A percentile compares a stretch with the other conserved stretches of the same genome.
Evolutionary conservation across 139 green algal species (phyloP).

Genomic region (Volvox reticuliferus): DNA sequence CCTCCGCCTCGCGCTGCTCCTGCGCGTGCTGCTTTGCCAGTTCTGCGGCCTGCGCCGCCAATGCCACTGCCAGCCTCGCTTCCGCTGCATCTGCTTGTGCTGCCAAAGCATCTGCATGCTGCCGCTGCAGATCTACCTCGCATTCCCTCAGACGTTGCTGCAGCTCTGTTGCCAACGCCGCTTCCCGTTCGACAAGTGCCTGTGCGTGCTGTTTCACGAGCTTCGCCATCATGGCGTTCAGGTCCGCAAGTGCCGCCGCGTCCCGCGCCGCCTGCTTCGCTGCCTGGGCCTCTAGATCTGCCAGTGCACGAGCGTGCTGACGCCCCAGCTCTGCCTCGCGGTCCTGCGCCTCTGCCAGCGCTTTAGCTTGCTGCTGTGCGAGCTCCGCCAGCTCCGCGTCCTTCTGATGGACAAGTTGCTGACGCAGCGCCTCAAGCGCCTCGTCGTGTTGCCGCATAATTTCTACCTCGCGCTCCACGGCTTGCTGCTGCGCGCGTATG

Average conservation of each 20-base stretch:
- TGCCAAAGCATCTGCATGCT: neutral
- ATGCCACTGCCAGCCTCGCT: neutral
- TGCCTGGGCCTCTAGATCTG: neutral
- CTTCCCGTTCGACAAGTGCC: neutral
- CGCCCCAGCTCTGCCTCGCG: neutral
- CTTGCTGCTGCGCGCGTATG: conserved; percentile 22
- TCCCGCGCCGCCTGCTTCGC: neutral
- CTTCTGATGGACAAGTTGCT: conserved; percentile 9
- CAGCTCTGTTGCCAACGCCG: neutral
- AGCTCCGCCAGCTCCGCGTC: neutral
- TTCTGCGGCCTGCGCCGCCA: neutral
- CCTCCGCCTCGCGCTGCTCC: neutral
- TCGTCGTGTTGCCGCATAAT: neutral
- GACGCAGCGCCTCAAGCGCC: conserved; percentile 3
- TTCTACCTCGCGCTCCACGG: neutral
- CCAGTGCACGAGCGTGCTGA: neutral
- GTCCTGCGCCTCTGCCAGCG: neutral
- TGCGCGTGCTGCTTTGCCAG: neutral
- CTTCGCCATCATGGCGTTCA: neutral
- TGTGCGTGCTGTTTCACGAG: neutral
- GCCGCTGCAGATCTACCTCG: neutral
- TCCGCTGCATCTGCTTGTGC: neutral
- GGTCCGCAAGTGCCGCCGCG: neutral
- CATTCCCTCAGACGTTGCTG: neutral
- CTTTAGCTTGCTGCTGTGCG: neutral